Conservation (phyloP, 805 yeast genomes). For the Kuraishia hungarica region DNA sequence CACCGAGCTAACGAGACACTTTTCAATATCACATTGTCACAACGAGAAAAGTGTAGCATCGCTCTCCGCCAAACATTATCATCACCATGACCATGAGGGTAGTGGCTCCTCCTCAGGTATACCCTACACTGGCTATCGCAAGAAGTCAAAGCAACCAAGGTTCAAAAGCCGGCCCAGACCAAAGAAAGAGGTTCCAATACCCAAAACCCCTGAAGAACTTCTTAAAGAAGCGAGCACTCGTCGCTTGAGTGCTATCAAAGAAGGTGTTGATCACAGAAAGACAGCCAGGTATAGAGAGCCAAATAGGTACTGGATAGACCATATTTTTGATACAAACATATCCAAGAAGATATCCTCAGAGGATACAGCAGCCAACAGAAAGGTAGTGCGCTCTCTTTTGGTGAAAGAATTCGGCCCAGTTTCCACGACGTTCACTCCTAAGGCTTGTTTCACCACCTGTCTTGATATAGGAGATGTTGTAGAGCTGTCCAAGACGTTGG, state of each 20-base stretch:
- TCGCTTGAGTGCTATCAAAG: conserved; percentile 17
- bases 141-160: neutral
- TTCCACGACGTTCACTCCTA: conserved; percentile 6
- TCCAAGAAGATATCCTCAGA: neutral
- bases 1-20: neutral
- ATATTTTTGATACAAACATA: neutral
- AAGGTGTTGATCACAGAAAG: conserved; percentile 13
- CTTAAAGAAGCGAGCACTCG: conserved; percentile 15
- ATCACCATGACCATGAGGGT: neutral
- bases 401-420: conserved; percentile 11
- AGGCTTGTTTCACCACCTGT: conserved; percentile 16
- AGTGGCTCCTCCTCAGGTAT: neutral
- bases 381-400: conserved; percentile 6
- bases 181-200: neutral
- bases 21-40: neutral
- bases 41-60: neutral
- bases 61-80: neutral
- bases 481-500: conserved; percentile 31
- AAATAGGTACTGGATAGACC: conserved; percentile 19
- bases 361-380: neutral
- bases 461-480: conserved; percentile 58
- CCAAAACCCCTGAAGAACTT: conserved; percentile 22
- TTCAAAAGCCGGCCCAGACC: neutral
- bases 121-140: neutral
- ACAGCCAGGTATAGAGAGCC: conserved; percentile 18